Conservation (phyloP, 2,329 filamentous ascomycete species). For the Fusarium tuaranense region DNA sequence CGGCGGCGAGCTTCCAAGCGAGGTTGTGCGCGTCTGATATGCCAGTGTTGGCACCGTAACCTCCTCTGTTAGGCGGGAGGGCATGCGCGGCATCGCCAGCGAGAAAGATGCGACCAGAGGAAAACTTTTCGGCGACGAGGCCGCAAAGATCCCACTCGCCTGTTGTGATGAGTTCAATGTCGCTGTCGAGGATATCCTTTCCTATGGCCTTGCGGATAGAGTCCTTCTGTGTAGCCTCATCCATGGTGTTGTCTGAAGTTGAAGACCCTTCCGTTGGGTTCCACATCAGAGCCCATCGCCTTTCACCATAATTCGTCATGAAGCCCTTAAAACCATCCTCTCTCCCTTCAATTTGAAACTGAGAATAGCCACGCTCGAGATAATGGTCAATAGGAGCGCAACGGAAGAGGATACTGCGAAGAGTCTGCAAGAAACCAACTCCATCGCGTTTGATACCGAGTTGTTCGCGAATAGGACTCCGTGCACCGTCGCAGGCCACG, state of each 20-base stretch:
- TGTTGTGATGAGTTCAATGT: conserved; percentile 33
- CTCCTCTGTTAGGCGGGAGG: conserved; percentile 50
- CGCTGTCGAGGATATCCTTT: conserved; percentile 16
- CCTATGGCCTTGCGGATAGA: conserved; percentile 29
- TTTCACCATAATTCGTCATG: conserved; percentile 39
- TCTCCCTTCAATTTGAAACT: conserved; percentile 47
- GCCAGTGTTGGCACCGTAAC: conserved; percentile 49
- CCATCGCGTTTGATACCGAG: conserved; percentile 46
- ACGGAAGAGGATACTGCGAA: conserved; percentile 52
- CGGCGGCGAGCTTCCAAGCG: conserved; percentile 55
- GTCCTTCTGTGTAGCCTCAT: conserved; percentile 12
- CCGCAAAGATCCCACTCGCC: conserved; percentile 41
- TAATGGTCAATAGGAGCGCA: conserved; percentile 46
- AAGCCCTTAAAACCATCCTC: conserved; percentile 43
- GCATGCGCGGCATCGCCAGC: conserved; percentile 50
- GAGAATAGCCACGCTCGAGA: conserved; percentile 45
- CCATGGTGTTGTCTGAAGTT: background rate
- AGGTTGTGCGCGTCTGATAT: conserved; percentile 56
- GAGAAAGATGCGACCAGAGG: conserved; percentile 46
- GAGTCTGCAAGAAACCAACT: conserved; percentile 45
- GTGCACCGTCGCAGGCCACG: conserved; percentile 53
- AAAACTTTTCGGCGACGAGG: conserved; percentile 45
- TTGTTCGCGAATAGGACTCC: conserved; percentile 42
- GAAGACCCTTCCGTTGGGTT: conserved; percentile 1
- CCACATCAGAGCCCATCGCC: conserved; percentile 41